Conservation (phyloP, 352 stramenopile species). For the Aphanomyces euteiches region DNA sequence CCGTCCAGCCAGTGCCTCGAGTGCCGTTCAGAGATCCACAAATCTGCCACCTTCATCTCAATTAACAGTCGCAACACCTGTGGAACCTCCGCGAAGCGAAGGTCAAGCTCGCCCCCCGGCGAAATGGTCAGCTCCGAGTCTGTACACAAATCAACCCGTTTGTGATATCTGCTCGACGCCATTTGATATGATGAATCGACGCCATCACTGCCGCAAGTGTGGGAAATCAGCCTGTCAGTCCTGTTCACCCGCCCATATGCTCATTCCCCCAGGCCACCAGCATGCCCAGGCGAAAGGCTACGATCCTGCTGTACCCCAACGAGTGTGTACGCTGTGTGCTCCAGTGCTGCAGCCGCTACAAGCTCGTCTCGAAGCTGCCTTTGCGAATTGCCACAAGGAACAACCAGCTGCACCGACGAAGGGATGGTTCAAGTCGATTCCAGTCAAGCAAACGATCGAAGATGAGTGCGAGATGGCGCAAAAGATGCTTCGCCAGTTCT, state of each 20-base stretch:
- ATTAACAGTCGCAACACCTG: not conserved
- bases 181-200: constrained; percentile 73
- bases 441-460: constrained; percentile 68
- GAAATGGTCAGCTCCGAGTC: constrained; percentile 32
- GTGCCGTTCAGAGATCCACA: not conserved
- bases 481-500: constrained; percentile 82
- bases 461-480: constrained; percentile 68
- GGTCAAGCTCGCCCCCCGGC: not conserved
- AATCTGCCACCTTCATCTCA: not conserved
- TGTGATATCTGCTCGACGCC: constrained; percentile 74
- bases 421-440: constrained; percentile 57
- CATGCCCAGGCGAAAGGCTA: constrained; percentile 53
- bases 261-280: constrained; percentile 69
- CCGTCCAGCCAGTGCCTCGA: not conserved
- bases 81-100: not conserved
- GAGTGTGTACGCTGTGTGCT: constrained; percentile 77
- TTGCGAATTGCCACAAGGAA: constrained; percentile 79
- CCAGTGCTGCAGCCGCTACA: constrained; percentile 73
- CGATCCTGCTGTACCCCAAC: constrained; percentile 65
- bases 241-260: constrained; percentile 68
- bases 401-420: constrained; percentile 60
- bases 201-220: constrained; percentile 74
- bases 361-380: constrained; percentile 59
- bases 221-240: constrained; percentile 59
- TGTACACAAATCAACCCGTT: constrained; percentile 53